A percentile compares a stretch with the other conserved stretches of the same genome.
These are phyloP conservation scores for Begonia fuchsioides DNA, from an alignment of 306 rosid genomes.

Conservation along the genomic window DNA sequence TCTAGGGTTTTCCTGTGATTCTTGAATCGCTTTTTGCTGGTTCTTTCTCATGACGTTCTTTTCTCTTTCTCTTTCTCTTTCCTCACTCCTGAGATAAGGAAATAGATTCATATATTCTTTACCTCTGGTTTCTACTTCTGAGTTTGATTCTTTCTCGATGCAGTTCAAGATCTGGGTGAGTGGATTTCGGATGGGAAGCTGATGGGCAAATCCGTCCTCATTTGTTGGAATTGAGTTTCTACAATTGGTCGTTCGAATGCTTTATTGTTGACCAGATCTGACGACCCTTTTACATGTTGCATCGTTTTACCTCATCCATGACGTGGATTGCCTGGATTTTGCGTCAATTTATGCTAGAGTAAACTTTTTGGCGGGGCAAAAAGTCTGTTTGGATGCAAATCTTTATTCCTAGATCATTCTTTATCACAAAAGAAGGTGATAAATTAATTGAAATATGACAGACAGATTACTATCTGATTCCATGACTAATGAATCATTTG, in stretches of 20 bases:
- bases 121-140: slow-evolving; percentile 20
- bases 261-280: slow-evolving; percentile 86
- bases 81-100: slow-evolving; percentile 46
- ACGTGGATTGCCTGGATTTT: slow-evolving; percentile 28
- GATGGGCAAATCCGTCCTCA: slow-evolving; percentile 18
- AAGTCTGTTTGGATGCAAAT: slow-evolving; percentile 27
- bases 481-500: slow-evolving; percentile 32
- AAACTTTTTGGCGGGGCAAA: no score
- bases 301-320: slow-evolving; percentile 32
- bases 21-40: slow-evolving; percentile 41
- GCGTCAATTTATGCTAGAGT: no score
- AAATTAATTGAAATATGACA: slow-evolving; percentile 51
- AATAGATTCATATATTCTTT: slow-evolving; percentile 27
- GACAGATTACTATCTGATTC: slow-evolving; percentile 43
- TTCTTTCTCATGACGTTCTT: slow-evolving; percentile 56
- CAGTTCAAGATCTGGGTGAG: slow-evolving; percentile 32
- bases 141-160: slow-evolving; percentile 26
- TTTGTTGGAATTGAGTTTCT: slow-evolving; percentile 26
- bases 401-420: slow-evolving; percentile 40
- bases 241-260: slow-evolving; percentile 37
- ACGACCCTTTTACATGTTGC: slow-evolving; percentile 28
- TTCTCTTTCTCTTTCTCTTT: slow-evolving; percentile 27
- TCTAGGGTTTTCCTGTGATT: slow-evolving; percentile 72
- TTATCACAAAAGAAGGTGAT: slow-evolving; percentile 30
- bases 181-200: slow-evolving; percentile 33